Base-by-base conservation (phyloP, 768 basidiomycete genomes). In the Pisolithus sp. region DNA sequence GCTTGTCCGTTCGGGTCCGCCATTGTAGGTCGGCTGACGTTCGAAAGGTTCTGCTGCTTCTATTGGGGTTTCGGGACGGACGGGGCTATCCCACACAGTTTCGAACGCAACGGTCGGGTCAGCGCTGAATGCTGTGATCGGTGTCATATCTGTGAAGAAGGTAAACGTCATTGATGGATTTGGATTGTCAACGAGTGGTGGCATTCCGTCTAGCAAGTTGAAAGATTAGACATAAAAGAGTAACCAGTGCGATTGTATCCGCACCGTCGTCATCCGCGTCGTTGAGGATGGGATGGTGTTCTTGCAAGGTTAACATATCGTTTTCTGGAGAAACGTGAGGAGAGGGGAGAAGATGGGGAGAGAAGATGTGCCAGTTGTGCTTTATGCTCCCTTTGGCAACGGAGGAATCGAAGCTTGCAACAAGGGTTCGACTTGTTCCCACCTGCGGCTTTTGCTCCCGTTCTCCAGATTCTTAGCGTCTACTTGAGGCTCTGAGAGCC, bases 71-170 rank as follows among this genome's bases (percentile, higher is more conserved):
- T 66, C 61, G 21, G 59, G 46, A 43, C 51, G 39, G 55, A 46
- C 13, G 46, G 57, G 50, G 59, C 54, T 59, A 52, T 60, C 62
- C 68, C 68, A 69, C 53, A 65, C 51, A 40, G 64, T 59, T 66
- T 72, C 65, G 64, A 68, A 65, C 46, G 62, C 60, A 39, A 55
- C 52, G 53, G 64, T 64, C 10, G 68, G 68, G 59, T 71, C 71
- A 49, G 61, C 57, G 24, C 63, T 68, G 55, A 68, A 66, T 68
- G 74, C 78, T 36, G 76, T 76, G 62, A 76, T 72, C 45, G 81
- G 76, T 5, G 76, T 75, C 73, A 81, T 80, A 60, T 80, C 77
- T 24, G 76, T 72, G 61, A 76, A 76, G 68, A 85, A 84, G n/a
- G 82, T 83, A 68, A 78, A 82, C 40, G 74, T 77, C 73, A 76